Evolutionary conservation across 192 early-diverging fungal species (phyloP), one percentile per base, ranked within the genome.

Genomic region (Mortierella claussenii): DNA sequence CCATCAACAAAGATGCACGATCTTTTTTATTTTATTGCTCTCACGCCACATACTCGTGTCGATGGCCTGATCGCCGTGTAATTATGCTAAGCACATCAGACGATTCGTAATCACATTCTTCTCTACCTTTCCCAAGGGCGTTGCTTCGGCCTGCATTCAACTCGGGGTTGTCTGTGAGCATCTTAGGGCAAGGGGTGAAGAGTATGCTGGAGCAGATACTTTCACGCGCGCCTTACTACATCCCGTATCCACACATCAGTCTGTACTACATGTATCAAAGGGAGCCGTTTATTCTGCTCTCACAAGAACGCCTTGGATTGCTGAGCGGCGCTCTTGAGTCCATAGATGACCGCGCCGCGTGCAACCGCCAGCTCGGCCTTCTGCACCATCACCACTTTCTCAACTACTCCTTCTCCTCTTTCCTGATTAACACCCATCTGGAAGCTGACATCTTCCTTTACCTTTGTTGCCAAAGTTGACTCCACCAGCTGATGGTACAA

Each of bases 271-370:
- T 47, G 45, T 21, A 9, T 47, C 15, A 5, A 18, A 47, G n/a
- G 45, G 45, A 47, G 45, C 45, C 9, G 15, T 47, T 40, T 23
- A 21, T 23, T 40, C 31, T 23, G 9, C 20, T 24, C 33, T 60
- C 30, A 60, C 20, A 46, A 31, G 37, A 46, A 60, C 1, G 43
- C 58, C 26, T 69, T 61, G 40, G 31, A 24, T 2, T 53, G 50
- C 21, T 43, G 33, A 0, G 56, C 20, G 8, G 66, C 68, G 27
- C 52, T 61, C 33, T 64, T 65, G 4, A 84, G 17, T 0, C 65
- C 71, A 27, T 80, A 70, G 32, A 78, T 66, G 3, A 84, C 74
- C 13, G 83, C 83, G 4, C 83, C 83, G 13, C 78, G 80, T n/a
- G 69, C 71, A 10, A 84, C 78, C 9, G 83, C 71, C 31, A 69